Percentiles rank a stretch among this genome's conserved stretches.
Conservation (phyloP, 148 eudicot genomes). For the Cornus florida region DNA sequence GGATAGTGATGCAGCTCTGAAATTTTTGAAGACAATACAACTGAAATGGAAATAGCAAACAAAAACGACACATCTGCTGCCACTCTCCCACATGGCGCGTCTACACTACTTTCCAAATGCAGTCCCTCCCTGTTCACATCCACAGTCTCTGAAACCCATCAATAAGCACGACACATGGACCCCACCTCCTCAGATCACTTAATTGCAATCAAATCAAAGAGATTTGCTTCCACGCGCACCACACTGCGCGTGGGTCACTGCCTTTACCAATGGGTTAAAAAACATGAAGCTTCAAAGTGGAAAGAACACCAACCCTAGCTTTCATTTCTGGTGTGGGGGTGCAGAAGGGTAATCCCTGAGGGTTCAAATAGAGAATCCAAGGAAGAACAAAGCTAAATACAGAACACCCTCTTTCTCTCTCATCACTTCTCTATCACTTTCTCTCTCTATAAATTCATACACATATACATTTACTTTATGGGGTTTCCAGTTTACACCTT, state of each 20-base stretch:
- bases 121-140: too few relatives aligned
- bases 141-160: too few relatives aligned
- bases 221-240: too few relatives aligned
- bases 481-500: slow-evolving; percentile 15
- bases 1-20: too few relatives aligned
- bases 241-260: not conserved
- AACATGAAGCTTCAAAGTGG: not conserved
- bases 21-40: too few relatives aligned
- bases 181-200: too few relatives aligned
- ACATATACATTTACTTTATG: not conserved
- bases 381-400: slow-evolving; percentile 1
- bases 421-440: not conserved
- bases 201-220: too few relatives aligned
- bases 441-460: not conserved
- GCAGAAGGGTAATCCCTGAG: slow-evolving; percentile 13
- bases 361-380: slow-evolving; percentile 9
- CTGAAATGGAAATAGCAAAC: too few relatives aligned
- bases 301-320: slow-evolving; percentile 23
- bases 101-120: too few relatives aligned
- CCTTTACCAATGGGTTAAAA: slow-evolving; percentile 7
- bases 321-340: slow-evolving; percentile 1
- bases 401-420: not conserved
- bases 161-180: too few relatives aligned
- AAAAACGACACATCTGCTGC: too few relatives aligned
- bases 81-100: too few relatives aligned